Base-by-base conservation (phyloP, 2,329 filamentous ascomycete genomes). In the Saccharata proteae region DNA sequence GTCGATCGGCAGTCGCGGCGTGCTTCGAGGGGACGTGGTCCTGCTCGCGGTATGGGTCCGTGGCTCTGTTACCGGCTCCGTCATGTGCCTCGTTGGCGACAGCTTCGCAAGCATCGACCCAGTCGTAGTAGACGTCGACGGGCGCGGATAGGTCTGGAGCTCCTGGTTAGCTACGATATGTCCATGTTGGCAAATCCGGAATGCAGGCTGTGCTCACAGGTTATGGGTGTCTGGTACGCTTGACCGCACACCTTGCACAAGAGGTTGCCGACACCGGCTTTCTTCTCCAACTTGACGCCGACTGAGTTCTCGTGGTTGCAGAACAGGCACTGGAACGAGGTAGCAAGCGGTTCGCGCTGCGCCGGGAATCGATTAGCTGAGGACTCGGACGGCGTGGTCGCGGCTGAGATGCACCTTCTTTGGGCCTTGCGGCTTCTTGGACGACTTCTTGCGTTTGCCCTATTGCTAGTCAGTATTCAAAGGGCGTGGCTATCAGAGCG, bases 241-340 rank as follows among this genome's bases (percentile, higher is more conserved):
- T 96, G 88, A 3, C 83, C 86, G 57, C 90, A 98, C 32, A 93
- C 74, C 54, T 88, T 93, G 64, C 90, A 98, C 37, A 78, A 74
- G 16, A 98, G 67, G 38, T 80, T 74, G 27, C 88, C 90, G 21
- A 93, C 71, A 30, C 84, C 84, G 16, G 75, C 67, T 55, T 96
- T 96, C 67, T 93, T 93, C 54, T 98, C 85, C 30, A 98, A 69
- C 58, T 92, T 90, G 43, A 94, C 81, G 16, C 74, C 71, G 31
- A 98, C 82, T 0, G 86, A 83, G 43, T 84, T 90, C 54, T 96
- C 90, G 60, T 96, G 86, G 56, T 94, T 96, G 68, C 90, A 98
- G 62, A 98, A 98, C 26, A 98, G 76, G 54, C 90, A 98, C 35
- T 86, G 83, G 58, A 98, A 98, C n/a, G 74, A 73, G 3, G 82